Conservation (phyloP, 169 alveolate species). For the Eimeria zaria region DNA sequence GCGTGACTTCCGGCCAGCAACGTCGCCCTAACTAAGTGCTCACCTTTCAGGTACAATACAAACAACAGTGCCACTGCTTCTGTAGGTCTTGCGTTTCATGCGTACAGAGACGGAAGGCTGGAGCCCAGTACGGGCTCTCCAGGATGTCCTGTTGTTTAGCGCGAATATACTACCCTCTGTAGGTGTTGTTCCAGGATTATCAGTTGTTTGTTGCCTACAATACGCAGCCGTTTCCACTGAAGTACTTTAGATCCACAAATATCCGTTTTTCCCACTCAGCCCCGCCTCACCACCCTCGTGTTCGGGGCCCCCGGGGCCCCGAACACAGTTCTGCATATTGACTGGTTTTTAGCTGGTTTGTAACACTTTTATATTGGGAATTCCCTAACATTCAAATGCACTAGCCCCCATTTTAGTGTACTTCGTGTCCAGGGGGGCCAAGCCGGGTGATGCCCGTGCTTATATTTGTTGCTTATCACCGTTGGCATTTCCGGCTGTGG, state of each 20-base stretch:
- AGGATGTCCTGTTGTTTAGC: background rate
- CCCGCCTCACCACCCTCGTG: slow-evolving; percentile 39
- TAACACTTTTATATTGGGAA: background rate
- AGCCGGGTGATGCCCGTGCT: background rate
- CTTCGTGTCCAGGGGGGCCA: slow-evolving; percentile 20
- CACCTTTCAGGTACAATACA: background rate
- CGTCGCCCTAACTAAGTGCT: background rate
- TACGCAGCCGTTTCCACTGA: background rate
- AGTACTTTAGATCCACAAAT: background rate
- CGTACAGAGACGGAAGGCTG: background rate
- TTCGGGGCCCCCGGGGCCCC: slow-evolving; percentile 71
- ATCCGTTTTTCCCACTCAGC: background rate
- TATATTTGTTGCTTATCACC: background rate
- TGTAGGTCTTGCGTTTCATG: background rate
- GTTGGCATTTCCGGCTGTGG: slow-evolving; percentile 5
- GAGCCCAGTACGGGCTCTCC: background rate
- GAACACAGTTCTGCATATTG: background rate
- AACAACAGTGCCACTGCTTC: background rate
- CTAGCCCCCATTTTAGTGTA: background rate
- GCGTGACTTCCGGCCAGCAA: background rate
- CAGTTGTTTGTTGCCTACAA: background rate
- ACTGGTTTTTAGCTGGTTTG: background rate
- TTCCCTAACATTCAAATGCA: background rate
- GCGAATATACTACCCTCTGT: background rate
- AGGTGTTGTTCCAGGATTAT: background rate